phyloP scores from a whole-genome alignment of 2,329 filamentous ascomycete species.

The Epichloe amarillans region DNA sequence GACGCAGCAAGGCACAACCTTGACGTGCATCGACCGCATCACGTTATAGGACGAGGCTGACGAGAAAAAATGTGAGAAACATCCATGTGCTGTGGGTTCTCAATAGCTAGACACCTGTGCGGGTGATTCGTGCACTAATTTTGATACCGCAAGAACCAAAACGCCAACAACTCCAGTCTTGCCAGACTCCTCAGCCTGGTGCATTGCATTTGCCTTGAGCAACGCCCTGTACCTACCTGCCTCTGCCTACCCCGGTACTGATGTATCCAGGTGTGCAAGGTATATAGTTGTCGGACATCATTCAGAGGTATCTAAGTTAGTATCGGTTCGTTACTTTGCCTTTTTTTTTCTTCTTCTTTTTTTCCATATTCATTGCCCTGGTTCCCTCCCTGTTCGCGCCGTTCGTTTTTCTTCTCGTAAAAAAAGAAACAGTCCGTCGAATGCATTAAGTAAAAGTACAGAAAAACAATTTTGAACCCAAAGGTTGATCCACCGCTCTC shows the following conservation, averaged over 20 bases:
- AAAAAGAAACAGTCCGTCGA: background rate
- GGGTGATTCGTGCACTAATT: background rate
- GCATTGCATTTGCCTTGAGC: background rate
- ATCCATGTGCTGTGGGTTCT: background rate
- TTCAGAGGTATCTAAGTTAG: background rate
- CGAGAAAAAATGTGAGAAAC: too few relatives aligned
- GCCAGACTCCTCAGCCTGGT: background rate
- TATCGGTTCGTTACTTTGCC: background rate
- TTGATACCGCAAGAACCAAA: background rate
- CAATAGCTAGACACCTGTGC: background rate
- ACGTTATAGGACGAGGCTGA: too few relatives aligned
- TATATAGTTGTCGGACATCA: background rate
- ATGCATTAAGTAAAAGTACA: background rate
- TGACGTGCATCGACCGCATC: too few relatives aligned
- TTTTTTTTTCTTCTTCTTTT: background rate
- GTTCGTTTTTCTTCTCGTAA: background rate
- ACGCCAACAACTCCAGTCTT: conserved; percentile 4
- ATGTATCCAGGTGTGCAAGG: background rate
- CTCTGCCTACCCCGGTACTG: background rate
- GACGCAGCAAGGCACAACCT: too few relatives aligned
- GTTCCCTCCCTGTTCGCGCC: background rate
- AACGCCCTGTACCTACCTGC: background rate
- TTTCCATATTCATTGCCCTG: background rate
- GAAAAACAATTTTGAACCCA: background rate
- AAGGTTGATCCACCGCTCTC: background rate